A percentile compares a stretch with the other conserved stretches of the same genome.
phyloP scores from a whole-genome alignment of 176 grass and related monocot genomes.

The Cymbopogon citratus region DNA sequence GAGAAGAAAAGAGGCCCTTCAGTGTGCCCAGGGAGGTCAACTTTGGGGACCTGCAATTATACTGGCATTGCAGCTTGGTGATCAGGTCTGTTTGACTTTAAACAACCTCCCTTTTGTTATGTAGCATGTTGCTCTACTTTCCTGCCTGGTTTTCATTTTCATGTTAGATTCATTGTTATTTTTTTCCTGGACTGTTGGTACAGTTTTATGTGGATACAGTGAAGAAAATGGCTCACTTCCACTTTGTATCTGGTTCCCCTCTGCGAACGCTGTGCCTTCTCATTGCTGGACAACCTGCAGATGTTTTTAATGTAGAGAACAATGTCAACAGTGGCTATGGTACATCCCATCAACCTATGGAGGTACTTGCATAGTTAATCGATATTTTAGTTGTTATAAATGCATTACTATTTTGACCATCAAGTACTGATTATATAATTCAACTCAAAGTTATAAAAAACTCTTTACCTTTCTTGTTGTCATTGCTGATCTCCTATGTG shows the following conservation, averaged over 20 bases:
- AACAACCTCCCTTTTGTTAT: not conserved
- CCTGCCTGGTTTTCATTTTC: slow-evolving; percentile 11
- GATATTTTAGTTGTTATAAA: not conserved
- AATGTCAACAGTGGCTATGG: slow-evolving; percentile 33
- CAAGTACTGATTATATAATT: slow-evolving; percentile 8
- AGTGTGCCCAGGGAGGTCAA: slow-evolving; percentile 89
- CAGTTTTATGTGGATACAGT: slow-evolving; percentile 96
- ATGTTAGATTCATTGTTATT: slow-evolving; percentile 27
- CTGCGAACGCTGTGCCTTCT: slow-evolving; percentile 91
- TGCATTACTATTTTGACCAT: not conserved
- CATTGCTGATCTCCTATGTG: not conserved
- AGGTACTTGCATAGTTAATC: slow-evolving; percentile 49
- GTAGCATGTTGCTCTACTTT: slow-evolving; percentile 3
- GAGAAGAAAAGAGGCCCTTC: slow-evolving; percentile 89
- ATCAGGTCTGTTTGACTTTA: slow-evolving; percentile 53
- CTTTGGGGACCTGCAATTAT: slow-evolving; percentile 94
- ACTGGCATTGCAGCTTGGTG: slow-evolving; percentile 87
- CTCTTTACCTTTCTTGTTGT: not conserved
- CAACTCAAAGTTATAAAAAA: not conserved
- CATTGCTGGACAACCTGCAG: slow-evolving; percentile 92
- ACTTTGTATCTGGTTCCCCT: slow-evolving; percentile 82
- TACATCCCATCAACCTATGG: slow-evolving; percentile 54
- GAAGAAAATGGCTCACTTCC: slow-evolving; percentile 92
- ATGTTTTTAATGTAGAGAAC: slow-evolving; percentile 76
- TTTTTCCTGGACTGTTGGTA: slow-evolving; percentile 12